These are phyloP conservation scores for Arabidopsis lyrata DNA, from an alignment of 441 rosid species.

Conservation along the genomic window DNA sequence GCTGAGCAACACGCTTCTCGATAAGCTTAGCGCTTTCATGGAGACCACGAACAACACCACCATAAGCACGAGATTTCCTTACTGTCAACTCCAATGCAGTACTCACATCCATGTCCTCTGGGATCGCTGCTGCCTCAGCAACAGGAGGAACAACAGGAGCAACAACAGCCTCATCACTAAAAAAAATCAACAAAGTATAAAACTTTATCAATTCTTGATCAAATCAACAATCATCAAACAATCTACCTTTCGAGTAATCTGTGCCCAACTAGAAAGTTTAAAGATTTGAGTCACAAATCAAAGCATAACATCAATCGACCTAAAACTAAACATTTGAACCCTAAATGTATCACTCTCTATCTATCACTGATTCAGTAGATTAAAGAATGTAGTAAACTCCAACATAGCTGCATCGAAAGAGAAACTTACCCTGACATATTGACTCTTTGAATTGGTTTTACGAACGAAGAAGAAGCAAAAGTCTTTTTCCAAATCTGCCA, in stretches of 20 bases:
- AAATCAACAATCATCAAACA: too few relatives aligned
- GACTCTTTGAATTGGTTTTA: constrained; percentile 20
- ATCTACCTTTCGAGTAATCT: not conserved
- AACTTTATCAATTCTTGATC: too few relatives aligned
- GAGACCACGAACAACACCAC: constrained; percentile 87
- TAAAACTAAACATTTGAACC: not conserved
- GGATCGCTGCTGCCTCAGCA: constrained; percentile 56
- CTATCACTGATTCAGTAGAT: not conserved
- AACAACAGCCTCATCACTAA: constrained; percentile 72
- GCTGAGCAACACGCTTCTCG: constrained; percentile 83
- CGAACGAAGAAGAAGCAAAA: not conserved
- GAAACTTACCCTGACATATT: constrained; percentile 47
- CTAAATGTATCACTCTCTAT: not conserved
- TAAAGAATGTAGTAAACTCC: not conserved
- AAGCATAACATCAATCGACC: not conserved
- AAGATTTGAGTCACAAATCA: not conserved
- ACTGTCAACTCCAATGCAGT: constrained; percentile 78
- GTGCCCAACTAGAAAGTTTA: not conserved
- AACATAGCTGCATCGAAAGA: not conserved
- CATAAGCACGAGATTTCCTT: constrained; percentile 78
- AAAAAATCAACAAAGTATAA: not conserved
- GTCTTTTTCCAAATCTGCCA: constrained; percentile 22
- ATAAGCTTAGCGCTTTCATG: constrained; percentile 86
- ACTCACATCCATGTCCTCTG: constrained; percentile 83
- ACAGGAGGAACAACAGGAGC: constrained; percentile 50